Percentiles rank a stretch among this genome's conserved stretches.
Evolutionary conservation across 352 stramenopile species (phyloP).

Genomic region (Globisporangium cederbergense): DNA sequence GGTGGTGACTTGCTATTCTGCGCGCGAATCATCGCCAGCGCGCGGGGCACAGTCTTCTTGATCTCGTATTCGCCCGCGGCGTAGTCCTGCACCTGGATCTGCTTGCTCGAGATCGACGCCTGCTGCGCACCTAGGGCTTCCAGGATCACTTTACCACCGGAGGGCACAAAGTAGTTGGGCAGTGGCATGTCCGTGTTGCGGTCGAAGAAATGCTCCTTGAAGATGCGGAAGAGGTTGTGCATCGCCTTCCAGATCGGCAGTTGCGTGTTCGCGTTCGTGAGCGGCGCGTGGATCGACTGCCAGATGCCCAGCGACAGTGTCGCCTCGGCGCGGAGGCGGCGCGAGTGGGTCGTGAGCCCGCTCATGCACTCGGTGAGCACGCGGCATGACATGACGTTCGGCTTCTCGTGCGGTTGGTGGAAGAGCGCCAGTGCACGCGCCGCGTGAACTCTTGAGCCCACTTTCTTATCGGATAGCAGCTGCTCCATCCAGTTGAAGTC

Average conservation of each 20-base stretch:
- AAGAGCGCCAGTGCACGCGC: slow-evolving; percentile 73
- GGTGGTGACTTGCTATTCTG: slow-evolving; percentile 76
- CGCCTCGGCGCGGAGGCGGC: slow-evolving; percentile 68
- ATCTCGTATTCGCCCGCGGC: slow-evolving; percentile 84
- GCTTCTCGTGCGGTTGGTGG: slow-evolving; percentile 78
- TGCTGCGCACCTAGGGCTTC: slow-evolving; percentile 76
- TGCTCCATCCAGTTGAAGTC: slow-evolving; percentile 91
- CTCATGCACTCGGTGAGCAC: slow-evolving; percentile 86
- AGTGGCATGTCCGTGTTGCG: slow-evolving; percentile 78
- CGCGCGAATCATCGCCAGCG: slow-evolving; percentile 69
- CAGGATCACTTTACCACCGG: slow-evolving; percentile 77
- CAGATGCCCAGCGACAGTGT: slow-evolving; percentile 75
- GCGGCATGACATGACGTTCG: slow-evolving; percentile 83
- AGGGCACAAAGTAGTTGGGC: slow-evolving; percentile 85
- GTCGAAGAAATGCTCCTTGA: slow-evolving; percentile 88
- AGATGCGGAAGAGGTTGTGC: slow-evolving; percentile 86
- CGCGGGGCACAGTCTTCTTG: slow-evolving; percentile 81
- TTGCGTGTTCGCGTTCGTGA: slow-evolving; percentile 79
- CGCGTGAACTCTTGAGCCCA: slow-evolving; percentile 76
- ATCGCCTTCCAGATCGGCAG: slow-evolving; percentile 84
- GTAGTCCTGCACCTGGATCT: slow-evolving; percentile 86
- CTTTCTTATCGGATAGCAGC: slow-evolving; percentile 78
- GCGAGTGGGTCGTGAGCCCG: slow-evolving; percentile 77
- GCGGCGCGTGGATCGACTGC: slow-evolving; percentile 81
- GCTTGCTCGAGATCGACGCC: slow-evolving; percentile 77